Percentiles rank a stretch among this genome's conserved stretches.
These are phyloP conservation scores for Mortierella sp. DNA, from an alignment of 371 early-diverging fungal species.

Conservation along the genomic window DNA sequence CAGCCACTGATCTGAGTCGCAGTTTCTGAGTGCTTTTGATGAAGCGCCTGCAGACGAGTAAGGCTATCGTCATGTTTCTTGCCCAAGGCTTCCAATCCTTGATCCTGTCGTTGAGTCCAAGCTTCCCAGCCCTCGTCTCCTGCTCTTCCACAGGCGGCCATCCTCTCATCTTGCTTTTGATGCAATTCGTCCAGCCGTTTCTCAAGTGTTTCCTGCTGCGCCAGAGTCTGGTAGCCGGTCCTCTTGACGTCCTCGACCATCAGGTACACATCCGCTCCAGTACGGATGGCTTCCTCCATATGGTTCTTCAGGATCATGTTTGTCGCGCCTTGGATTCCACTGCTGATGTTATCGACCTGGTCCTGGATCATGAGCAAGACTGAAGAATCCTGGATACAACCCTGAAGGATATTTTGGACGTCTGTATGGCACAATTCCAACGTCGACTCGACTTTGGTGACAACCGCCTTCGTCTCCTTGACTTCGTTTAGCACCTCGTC, in stretches of 20 bases:
- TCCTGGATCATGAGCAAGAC: constrained; percentile 9
- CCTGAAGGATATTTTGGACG: constrained; percentile 14
- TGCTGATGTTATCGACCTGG: constrained; percentile 2
- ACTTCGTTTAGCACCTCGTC: constrained; percentile 2
- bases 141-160: constrained; percentile 5
- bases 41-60: neutral
- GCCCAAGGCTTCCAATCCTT: too few relatives aligned
- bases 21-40: neutral
- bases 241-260: constrained; percentile 16
- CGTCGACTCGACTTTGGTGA: neutral
- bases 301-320: neutral
- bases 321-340: neutral
- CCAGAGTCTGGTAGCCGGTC: neutral
- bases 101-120: neutral
- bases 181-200: constrained; percentile 16
- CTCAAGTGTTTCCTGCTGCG: constrained; percentile 14
- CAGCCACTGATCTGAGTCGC: neutral
- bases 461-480: neutral
- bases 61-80: neutral
- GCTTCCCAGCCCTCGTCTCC: constrained; percentile 3
- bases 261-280: neutral
- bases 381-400: constrained; percentile 28
- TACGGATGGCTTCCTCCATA: constrained; percentile 6
- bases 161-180: constrained; percentile 7
- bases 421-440: constrained; percentile 8